phyloP scores from a whole-genome alignment of 2,329 filamentous ascomycete species.

The Exophiala dermatitidis region DNA sequence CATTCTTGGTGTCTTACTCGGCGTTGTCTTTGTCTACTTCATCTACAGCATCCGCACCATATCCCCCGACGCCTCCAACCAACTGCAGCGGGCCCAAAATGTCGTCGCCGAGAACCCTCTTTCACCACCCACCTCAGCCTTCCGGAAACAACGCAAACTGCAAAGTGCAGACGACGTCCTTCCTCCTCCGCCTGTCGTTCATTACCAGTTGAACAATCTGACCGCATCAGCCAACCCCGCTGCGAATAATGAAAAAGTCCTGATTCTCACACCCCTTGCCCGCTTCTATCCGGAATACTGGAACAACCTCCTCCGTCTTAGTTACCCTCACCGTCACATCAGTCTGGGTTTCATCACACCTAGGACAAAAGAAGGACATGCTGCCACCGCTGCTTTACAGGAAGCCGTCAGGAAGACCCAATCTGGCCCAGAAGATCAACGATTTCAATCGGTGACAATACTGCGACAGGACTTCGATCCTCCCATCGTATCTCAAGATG shows the following conservation, averaged over 20 bases:
- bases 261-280: conserved; percentile 87
- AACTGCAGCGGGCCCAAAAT: conserved; percentile 44
- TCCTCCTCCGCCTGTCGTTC: conserved; percentile 70
- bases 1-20: conserved; percentile 16
- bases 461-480: conserved; percentile 90
- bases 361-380: conserved; percentile 85
- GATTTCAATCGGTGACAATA: conserved; percentile 90
- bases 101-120: conserved; percentile 61
- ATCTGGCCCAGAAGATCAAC: conserved; percentile 67
- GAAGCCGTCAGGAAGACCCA: conserved; percentile 80
- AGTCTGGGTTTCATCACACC: conserved; percentile 94
- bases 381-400: conserved; percentile 74
- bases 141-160: conserved; percentile 54
- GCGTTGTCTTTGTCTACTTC: conserved; percentile 23
- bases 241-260: conserved; percentile 72
- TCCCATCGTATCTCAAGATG: conserved; percentile 70
- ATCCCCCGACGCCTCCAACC: conserved; percentile 17
- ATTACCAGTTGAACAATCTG: conserved; percentile 92
- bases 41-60: conserved; percentile 18
- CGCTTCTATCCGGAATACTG: conserved; percentile 93
- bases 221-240: conserved; percentile 72
- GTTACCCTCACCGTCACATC: conserved; percentile 89
- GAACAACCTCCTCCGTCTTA: conserved; percentile 78
- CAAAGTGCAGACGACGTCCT: conserved; percentile 14
- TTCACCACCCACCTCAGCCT: conserved; percentile 66